Percentiles rank a stretch among this genome's conserved stretches.
phyloP scores from a whole-genome alignment of 2,329 filamentous ascomycete genomes.

The Leptographium wingfieldii region DNA sequence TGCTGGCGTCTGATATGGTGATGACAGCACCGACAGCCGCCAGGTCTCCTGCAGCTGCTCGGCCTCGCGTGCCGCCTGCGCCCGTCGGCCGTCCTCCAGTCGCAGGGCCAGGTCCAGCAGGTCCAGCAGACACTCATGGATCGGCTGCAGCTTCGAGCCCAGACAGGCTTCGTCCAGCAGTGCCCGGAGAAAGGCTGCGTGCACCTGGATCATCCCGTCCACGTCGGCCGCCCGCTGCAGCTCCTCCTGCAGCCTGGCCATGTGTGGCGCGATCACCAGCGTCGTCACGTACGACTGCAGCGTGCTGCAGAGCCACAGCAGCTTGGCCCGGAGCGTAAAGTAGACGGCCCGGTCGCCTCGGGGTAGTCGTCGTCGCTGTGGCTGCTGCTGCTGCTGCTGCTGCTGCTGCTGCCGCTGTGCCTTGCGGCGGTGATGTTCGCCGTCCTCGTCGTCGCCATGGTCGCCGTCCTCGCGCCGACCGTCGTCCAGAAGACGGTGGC shows the following conservation, averaged over 20 bases:
- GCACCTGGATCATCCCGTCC: slow-evolving; percentile 65
- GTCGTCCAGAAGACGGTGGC: slow-evolving; percentile 32
- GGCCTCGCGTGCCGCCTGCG: slow-evolving; percentile 24
- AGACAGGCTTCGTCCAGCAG: slow-evolving; percentile 59
- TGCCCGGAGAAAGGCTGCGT: slow-evolving; percentile 48
- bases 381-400: slow-evolving; percentile 10
- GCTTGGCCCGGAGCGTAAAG: slow-evolving; percentile 50
- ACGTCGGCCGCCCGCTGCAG: slow-evolving; percentile 56
- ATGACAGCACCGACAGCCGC: slow-evolving; percentile 23
- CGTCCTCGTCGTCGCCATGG: background rate
- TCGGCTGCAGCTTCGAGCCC: slow-evolving; percentile 52
- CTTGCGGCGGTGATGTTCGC: background rate
- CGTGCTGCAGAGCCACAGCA: slow-evolving; percentile 67
- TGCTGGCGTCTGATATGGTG: slow-evolving; percentile 13
- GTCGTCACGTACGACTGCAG: slow-evolving; percentile 66
- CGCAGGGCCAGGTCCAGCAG: slow-evolving; percentile 63
- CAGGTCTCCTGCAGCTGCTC: slow-evolving; percentile 26
- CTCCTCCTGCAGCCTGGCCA: slow-evolving; percentile 38
- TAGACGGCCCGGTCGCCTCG: slow-evolving; percentile 33
- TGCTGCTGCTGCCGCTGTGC: slow-evolving; percentile 15
- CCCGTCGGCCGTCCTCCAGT: slow-evolving; percentile 47
- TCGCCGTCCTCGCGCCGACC: slow-evolving; percentile 11
- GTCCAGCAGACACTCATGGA: slow-evolving; percentile 60
- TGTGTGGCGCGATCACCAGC: slow-evolving; percentile 54
- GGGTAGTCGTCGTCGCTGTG: background rate